Base-by-base conservation (phyloP, 129 eudicot species). In the Oenanthe sinensis region DNA sequence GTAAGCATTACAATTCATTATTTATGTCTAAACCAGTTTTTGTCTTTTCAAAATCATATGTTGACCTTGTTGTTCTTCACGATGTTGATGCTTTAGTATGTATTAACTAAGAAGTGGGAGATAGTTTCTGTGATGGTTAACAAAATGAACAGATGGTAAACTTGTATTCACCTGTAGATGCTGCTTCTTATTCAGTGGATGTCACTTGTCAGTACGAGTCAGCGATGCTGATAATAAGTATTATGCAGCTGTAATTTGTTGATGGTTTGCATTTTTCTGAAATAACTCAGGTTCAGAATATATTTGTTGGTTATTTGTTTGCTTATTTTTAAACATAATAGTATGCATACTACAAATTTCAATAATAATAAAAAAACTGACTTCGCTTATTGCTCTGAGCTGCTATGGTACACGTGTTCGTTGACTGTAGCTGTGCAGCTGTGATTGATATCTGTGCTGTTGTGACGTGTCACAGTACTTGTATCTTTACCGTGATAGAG, bases 361-460 rank as follows among this genome's bases (percentile, higher is more conserved):
- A 1, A 6, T 58, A 54, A 54, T 54, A n/a, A n/a, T n/a, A n/a
- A n/a, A n/a, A n/a, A 20, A 58, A 58, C 12, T 58, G 67, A 58
- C 17, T 13, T 76, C 75, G 82, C 71, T 45, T 78, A 14, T 67
- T 77, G 65, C 74, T 71, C 50, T 87, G 75, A 75, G 63, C n/a
- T 30, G 78, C n/a, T 37, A 68, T 81, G 76, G 75, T 63, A 54
- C 43, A 45, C 30, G 58, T 58, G 80, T 74, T 79, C 63, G 78
- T 84, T 80, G 72, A 58, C 54, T 70, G 79, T 81, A n/a, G 87
- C 79, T 55, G 83, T 44, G 81, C 69, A 83, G 83, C 74, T 60
- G 78, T 77, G 52, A 82, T 84, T 58, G 82, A 76, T 42, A 28
- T 20, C 47, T n/a, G 26, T 11, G 44, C 67, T 42, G 58, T 71